A percentile compares a stretch with the other conserved stretches of the same genome.
Evolutionary conservation across 2,329 filamentous ascomycete species (phyloP).

Genomic region (Aotearoamyces nothofagi): DNA sequence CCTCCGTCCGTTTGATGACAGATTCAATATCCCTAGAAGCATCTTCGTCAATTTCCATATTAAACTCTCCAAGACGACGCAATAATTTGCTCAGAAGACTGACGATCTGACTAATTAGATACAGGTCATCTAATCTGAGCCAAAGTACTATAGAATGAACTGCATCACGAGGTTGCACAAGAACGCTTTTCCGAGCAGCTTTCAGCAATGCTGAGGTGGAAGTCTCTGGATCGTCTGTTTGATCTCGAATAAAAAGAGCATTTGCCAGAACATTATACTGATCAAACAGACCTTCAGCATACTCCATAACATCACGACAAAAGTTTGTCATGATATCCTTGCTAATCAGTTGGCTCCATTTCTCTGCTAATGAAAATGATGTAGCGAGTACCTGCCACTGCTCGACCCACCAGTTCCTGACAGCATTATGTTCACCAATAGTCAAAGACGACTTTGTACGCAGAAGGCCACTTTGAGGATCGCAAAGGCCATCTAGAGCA

Average conservation of each 20-base stretch:
- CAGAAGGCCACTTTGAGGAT: slow-evolving; percentile 35
- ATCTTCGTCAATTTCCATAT: slow-evolving; percentile 50
- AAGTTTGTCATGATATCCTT: slow-evolving; percentile 69
- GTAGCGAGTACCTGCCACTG: slow-evolving; percentile 72
- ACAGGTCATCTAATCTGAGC: slow-evolving; percentile 79
- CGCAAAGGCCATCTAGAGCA: slow-evolving; percentile 39
- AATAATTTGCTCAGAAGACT: slow-evolving; percentile 75
- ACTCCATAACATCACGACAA: slow-evolving; percentile 88
- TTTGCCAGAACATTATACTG: slow-evolving; percentile 67
- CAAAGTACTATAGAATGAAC: slow-evolving; percentile 65
- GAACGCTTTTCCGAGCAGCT: slow-evolving; percentile 33
- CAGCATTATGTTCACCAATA: slow-evolving; percentile 25
- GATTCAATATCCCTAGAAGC: slow-evolving; percentile 48
- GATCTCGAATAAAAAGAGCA: slow-evolving; percentile 24
- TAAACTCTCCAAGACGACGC: slow-evolving; percentile 61
- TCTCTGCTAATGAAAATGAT: slow-evolving; percentile 70
- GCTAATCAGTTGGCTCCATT: slow-evolving; percentile 55
- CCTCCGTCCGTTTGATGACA: slow-evolving; percentile 41
- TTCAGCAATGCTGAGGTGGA: slow-evolving; percentile 15
- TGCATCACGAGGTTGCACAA: slow-evolving; percentile 49
- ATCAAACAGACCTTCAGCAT: slow-evolving; percentile 72
- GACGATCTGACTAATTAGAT: slow-evolving; percentile 69
- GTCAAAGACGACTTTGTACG: slow-evolving; percentile 12
- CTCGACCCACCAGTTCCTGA: slow-evolving; percentile 60
- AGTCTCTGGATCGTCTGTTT: slow-evolving; percentile 17